Conservation (phyloP, 2,329 filamentous ascomycete species). For the Cladosporium halotolerans region DNA sequence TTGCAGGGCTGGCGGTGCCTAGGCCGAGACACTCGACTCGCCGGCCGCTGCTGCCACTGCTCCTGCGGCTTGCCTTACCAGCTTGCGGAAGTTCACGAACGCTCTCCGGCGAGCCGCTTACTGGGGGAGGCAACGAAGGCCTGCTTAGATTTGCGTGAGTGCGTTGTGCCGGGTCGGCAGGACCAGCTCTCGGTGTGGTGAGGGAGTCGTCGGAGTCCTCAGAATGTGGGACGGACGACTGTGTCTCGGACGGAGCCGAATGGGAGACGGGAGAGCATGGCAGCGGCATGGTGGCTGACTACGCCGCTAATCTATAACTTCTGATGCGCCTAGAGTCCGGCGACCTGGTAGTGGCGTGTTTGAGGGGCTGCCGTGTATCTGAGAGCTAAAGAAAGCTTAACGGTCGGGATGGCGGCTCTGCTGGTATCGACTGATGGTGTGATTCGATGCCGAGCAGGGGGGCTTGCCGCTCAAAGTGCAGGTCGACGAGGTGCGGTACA, state of each 20-base stretch:
- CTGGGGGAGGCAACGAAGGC: conserved; percentile 17
- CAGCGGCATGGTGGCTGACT: conserved; percentile 16
- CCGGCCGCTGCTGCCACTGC: conserved; percentile 3
- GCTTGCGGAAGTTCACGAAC: neutral
- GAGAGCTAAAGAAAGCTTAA: conserved; percentile 4
- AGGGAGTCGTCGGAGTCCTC: conserved; percentile 28
- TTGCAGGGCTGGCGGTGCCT: neutral
- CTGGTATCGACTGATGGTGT: conserved; percentile 2
- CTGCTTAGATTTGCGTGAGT: conserved; percentile 24
- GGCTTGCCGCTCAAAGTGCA: no score
- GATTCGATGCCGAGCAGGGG: neutral
- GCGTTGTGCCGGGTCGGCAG: conserved; percentile 24
- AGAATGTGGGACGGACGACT: conserved; percentile 16
- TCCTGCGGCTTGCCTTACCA: conserved; percentile 1
- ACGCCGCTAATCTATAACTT: neutral
- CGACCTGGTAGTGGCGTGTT: neutral
- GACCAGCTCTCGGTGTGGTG: conserved; percentile 30
- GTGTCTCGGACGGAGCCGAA: conserved; percentile 24
- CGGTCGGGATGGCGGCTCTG: conserved; percentile 10
- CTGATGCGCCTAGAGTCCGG: no score
- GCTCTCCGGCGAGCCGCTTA: conserved; percentile 5
- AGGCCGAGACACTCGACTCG: neutral
- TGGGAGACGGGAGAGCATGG: conserved; percentile 30
- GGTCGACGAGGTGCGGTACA: no score
- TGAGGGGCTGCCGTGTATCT: conserved; percentile 2